Conservation (phyloP, 2,329 filamentous ascomycete species). For the Xylaria sp. region DNA sequence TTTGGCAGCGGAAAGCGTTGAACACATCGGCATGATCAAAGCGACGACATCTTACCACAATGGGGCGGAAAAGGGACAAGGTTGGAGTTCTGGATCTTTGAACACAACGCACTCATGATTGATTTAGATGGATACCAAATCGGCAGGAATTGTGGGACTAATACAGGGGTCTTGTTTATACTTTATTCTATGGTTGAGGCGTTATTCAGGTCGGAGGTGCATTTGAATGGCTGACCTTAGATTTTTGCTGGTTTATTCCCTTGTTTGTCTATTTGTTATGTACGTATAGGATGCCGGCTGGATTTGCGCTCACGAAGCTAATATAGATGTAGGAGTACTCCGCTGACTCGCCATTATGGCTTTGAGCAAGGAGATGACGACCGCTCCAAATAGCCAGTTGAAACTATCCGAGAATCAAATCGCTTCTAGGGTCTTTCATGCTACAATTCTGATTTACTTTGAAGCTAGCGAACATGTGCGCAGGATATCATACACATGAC, state of each 20-base stretch:
- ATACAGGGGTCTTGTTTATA: slow-evolving; percentile 29
- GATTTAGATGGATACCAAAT: slow-evolving; percentile 38
- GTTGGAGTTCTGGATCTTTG: slow-evolving; percentile 30
- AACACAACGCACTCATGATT: slow-evolving; percentile 26
- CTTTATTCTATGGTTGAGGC: slow-evolving; percentile 21
- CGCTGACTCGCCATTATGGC: slow-evolving; percentile 12
- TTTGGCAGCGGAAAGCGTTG: slow-evolving; percentile 13
- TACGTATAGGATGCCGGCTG: slow-evolving; percentile 19
- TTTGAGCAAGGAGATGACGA: slow-evolving; percentile 12
- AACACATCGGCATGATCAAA: slow-evolving; percentile 24
- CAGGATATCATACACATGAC: not conserved
- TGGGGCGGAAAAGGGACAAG: slow-evolving; percentile 27
- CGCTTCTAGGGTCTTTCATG: not conserved
- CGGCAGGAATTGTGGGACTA: slow-evolving; percentile 29
- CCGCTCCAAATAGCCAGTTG: slow-evolving; percentile 1
- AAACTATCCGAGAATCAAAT: slow-evolving; percentile 5
- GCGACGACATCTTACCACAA: slow-evolving; percentile 31
- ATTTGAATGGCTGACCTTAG: slow-evolving; percentile 34
- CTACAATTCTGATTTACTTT: not conserved
- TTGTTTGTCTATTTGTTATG: slow-evolving; percentile 24
- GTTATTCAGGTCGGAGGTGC: slow-evolving; percentile 33
- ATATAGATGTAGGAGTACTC: slow-evolving; percentile 34
- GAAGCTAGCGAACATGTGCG: not conserved
- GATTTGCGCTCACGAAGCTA: slow-evolving; percentile 14
- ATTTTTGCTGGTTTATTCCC: slow-evolving; percentile 28